phyloP scores from a whole-genome alignment of 116 monocot genomes.

The Dioscorea cayenensis region DNA sequence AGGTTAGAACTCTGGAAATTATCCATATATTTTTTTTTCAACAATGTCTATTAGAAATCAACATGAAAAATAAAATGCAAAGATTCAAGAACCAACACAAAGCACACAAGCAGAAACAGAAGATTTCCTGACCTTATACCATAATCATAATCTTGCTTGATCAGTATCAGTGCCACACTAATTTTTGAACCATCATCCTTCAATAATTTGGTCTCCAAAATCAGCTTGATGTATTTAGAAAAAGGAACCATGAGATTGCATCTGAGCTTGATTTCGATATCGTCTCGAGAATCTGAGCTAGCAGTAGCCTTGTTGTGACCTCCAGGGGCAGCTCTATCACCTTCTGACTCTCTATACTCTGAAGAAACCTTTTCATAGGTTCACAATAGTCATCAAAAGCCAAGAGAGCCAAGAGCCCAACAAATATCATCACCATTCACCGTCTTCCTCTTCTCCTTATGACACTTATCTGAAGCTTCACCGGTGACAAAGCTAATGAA shows the following conservation, averaged over 20 bases:
- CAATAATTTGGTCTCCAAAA: background rate
- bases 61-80: too few species aligned
- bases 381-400: slow-evolving; percentile 48
- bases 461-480: slow-evolving; percentile 58
- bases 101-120: too few species aligned
- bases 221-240: background rate
- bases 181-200: background rate
- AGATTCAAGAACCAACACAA: too few species aligned
- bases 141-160: too few species aligned
- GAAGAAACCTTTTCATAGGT: slow-evolving; percentile 29
- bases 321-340: slow-evolving; percentile 16
- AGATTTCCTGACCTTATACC: too few species aligned
- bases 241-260: background rate
- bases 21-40: too few species aligned
- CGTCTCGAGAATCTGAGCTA: background rate
- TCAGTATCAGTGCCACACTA: too few species aligned
- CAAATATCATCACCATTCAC: slow-evolving; percentile 64
- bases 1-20: too few species aligned
- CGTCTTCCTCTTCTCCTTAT: slow-evolving; percentile 63
- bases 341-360: slow-evolving; percentile 23
- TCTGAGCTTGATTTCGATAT: background rate
- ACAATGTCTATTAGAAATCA: too few species aligned
- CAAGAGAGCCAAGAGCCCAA: slow-evolving; percentile 45
- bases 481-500: slow-evolving; percentile 71
- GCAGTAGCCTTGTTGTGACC: background rate